Evolutionary conservation across 192 early-diverging fungal species (phyloP), one percentile per base, ranked within the genome.

Genomic region (Neocallimastix lanati): DNA sequence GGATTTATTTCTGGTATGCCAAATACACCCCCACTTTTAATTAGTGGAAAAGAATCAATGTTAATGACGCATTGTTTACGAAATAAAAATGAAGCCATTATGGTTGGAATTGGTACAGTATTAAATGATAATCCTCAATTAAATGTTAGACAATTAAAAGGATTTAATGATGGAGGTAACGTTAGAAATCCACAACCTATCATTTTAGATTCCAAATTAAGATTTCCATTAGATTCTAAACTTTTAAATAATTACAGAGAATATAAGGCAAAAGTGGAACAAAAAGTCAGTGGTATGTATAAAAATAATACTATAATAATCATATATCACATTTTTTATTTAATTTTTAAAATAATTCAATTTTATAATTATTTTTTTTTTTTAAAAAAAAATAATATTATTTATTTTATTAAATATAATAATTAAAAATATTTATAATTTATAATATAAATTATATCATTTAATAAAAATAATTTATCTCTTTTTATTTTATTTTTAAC

Each of bases 101-200:
- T 97, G 67, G 93, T 97, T 13, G 96, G 96, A 27, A 88, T 94
- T 78, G 89, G 89, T 58, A 97, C 96, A 9, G 88, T 94, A 15
- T 82, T 94, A 21, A 87, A 85, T 81, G 96, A 97, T 84, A 85
- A 95, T 80, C 95, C 96, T 29, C 88, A 90, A 21, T 83, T 97
- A 21, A 92, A 88, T 80, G 86, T 84, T 86, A 76, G 25, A 79
- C 29, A 78, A 28, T 29, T 77, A 16, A 0, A 15, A 16, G 76
- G 28, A 16, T 37, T 28, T n/a, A 77, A 29, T 29, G 7, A 67
- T 76, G 38, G 50, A 36, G 50, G 35, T 28, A 1, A 37, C 16
- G n/a, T 76, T 15, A 81, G 29, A 9, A 87, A 91, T 80, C 94
- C 94, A 25, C 90, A 90, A 67, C 94, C 94, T 12, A 85, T 97